Percentiles rank a stretch among this genome's conserved stretches.
Conservation (phyloP, 768 basidiomycete genomes). For the Suillus placidus region DNA sequence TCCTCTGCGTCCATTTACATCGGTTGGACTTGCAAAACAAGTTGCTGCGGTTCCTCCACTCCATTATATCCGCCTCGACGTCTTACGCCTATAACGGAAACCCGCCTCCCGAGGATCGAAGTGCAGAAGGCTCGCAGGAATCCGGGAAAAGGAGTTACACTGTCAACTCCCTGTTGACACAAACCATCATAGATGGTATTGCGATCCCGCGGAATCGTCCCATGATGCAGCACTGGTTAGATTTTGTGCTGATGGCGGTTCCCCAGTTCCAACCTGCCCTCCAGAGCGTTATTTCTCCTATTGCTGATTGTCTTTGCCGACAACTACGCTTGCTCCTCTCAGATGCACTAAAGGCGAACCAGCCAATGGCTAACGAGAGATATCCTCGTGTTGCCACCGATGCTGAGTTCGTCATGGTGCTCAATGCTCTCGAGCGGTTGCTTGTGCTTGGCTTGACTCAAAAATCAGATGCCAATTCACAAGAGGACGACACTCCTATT, state of each 20-base stretch:
- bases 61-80: constrained; percentile 71
- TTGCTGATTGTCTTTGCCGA: constrained; percentile 78
- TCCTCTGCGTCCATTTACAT: constrained; percentile 64
- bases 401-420: constrained; percentile 80
- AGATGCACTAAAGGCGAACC: constrained; percentile 53
- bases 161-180: constrained; percentile 72
- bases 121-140: constrained; percentile 38
- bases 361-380: constrained; percentile 42
- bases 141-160: constrained; percentile 42
- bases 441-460: constrained; percentile 73
- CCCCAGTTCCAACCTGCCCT: constrained; percentile 80
- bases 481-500: constrained; percentile 57
- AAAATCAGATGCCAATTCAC: constrained; percentile 46
- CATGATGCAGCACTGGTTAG: constrained; percentile 93
- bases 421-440: constrained; percentile 83
- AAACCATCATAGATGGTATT: constrained; percentile 82
- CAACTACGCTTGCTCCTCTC: constrained; percentile 62
- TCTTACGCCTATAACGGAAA: constrained; percentile 33
- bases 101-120: constrained; percentile 35
- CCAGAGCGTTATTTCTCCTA: constrained; percentile 65
- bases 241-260: constrained; percentile 90
- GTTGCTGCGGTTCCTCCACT: constrained; percentile 87
- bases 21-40: constrained; percentile 91
- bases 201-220: constrained; percentile 68
- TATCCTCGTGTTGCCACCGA: constrained; percentile 63